Conservation (phyloP, 805 yeast species). For the Metschnikowia arizonensis region DNA sequence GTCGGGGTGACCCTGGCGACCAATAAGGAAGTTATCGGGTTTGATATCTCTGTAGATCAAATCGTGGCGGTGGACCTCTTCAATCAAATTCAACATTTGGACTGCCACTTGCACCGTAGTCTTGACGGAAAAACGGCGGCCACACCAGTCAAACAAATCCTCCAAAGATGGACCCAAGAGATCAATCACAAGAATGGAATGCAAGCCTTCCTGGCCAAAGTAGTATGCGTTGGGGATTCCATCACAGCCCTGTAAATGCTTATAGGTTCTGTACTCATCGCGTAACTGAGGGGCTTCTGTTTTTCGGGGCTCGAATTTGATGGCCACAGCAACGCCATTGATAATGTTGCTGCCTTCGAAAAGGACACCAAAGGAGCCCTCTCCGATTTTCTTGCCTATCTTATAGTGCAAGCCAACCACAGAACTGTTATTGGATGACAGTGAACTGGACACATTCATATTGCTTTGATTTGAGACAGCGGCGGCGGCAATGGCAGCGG, state of each 20-base stretch:
- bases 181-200: conserved; percentile 72
- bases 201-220: conserved; percentile 82
- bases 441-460: conserved; percentile 17
- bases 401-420: conserved; percentile 69
- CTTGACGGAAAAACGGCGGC: conserved; percentile 64
- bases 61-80: conserved; percentile 71
- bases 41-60: conserved; percentile 77
- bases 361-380: conserved; percentile 82
- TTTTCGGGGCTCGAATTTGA: conserved; percentile 75
- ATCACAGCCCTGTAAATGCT: conserved; percentile 59
- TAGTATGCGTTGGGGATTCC: conserved; percentile 84
- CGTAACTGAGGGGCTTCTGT: conserved; percentile 81
- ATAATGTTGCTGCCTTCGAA: conserved; percentile 76
- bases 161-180: conserved; percentile 76
- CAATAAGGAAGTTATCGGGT: conserved; percentile 78
- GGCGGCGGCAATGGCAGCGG: conserved; percentile 41
- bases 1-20: conserved; percentile 55
- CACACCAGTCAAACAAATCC: conserved; percentile 86
- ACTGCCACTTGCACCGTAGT: conserved; percentile 72
- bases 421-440: conserved; percentile 29
- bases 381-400: conserved; percentile 80
- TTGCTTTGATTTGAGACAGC: conserved; percentile 26
- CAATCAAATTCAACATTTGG: conserved; percentile 72
- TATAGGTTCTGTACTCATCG: conserved; percentile 77
- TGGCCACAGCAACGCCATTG: conserved; percentile 65